phyloP scores from a whole-genome alignment of 768 basidiomycete genomes.

The Russula sp. region DNA sequence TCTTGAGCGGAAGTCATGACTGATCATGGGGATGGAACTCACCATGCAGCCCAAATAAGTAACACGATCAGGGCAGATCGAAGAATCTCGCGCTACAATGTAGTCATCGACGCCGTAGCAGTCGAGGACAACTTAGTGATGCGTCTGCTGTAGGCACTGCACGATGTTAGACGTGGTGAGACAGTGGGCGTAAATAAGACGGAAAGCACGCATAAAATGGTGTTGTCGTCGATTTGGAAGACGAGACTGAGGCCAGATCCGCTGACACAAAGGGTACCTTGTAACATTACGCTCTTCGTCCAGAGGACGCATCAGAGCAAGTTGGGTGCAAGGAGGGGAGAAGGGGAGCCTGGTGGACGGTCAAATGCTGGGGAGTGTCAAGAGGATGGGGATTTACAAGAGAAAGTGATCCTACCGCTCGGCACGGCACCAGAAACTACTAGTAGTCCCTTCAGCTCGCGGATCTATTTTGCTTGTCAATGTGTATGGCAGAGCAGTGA shows the following conservation, averaged over 20 bases:
- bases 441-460: too few relatives aligned
- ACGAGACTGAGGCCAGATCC: constrained; percentile 44
- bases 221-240: constrained; percentile 44
- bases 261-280: constrained; percentile 46
- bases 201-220: constrained; percentile 28
- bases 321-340: background rate
- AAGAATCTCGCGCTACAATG: constrained; percentile 48
- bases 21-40: constrained; percentile 18
- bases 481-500: too few relatives aligned
- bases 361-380: too few relatives aligned
- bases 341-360: too few relatives aligned
- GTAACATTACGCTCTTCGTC: constrained; percentile 55
- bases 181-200: constrained; percentile 31
- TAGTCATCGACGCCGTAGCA: constrained; percentile 26
- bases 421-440: too few relatives aligned
- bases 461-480: too few relatives aligned
- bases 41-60: constrained; percentile 45
- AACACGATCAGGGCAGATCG: constrained; percentile 48
- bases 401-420: too few relatives aligned
- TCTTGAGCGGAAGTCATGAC: background rate
- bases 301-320: constrained; percentile 24
- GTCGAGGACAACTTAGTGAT: constrained; percentile 36
- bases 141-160: constrained; percentile 28
- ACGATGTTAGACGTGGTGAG: too few relatives aligned
- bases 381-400: too few relatives aligned